These are phyloP conservation scores for Cryptosporidium ubiquitum DNA, from an alignment of 169 alveolate genomes.

Conservation along the genomic window DNA sequence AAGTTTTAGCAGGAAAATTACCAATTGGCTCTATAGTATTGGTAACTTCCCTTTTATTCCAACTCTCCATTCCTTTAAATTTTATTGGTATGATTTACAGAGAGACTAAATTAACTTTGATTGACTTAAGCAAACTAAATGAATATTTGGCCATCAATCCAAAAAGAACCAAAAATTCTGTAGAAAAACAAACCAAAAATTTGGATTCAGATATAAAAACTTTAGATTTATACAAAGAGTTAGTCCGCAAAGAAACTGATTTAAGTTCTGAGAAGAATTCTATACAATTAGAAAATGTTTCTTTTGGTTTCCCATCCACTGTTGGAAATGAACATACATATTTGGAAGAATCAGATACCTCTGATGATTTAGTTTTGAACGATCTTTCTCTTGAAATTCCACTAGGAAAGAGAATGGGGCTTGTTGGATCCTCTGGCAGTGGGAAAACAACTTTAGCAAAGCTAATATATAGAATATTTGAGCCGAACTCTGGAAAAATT, in stretches of 20 bases:
- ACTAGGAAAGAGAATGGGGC: slow-evolving; percentile 84
- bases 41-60: slow-evolving; percentile 78
- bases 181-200: background rate
- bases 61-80: slow-evolving; percentile 80
- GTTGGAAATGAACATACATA: slow-evolving; percentile 9
- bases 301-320: slow-evolving; percentile 75
- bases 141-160: slow-evolving; percentile 3
- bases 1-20: slow-evolving; percentile 75
- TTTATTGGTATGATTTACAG: slow-evolving; percentile 78
- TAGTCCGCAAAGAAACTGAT: background rate
- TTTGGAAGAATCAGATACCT: slow-evolving; percentile 11
- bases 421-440: slow-evolving; percentile 94
- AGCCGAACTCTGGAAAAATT: slow-evolving; percentile 85
- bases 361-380: slow-evolving; percentile 22
- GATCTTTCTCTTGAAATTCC: slow-evolving; percentile 76
- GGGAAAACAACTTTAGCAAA: slow-evolving; percentile 95
- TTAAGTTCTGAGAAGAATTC: background rate
- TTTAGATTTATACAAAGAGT: background rate
- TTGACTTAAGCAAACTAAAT: slow-evolving; percentile 73
- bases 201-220: background rate
- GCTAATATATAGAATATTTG: slow-evolving; percentile 92
- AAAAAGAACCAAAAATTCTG: background rate
- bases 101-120: slow-evolving; percentile 75
- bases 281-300: slow-evolving; percentile 79
- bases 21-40: slow-evolving; percentile 80